Evolutionary conservation across 441 rosid genomes (phyloP), one percentile per base, ranked within the genome.

Genomic region (Erodium texanum): DNA sequence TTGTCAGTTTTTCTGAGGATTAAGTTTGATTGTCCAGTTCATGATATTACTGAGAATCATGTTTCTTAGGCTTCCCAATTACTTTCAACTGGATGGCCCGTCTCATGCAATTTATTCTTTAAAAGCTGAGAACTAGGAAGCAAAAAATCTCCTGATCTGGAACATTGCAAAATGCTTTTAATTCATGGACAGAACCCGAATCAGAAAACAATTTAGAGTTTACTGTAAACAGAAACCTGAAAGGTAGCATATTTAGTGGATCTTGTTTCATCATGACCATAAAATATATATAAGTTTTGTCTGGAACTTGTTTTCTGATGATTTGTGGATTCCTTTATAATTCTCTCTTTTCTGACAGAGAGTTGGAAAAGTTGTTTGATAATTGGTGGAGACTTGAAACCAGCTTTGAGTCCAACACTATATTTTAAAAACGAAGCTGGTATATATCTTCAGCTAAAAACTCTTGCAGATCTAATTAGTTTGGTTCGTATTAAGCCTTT

Each of bases 321-420:
- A 70, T 54, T 54, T 19, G 2, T 19, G 24, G 24, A 22, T 16
- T 45, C 45, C 32, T 18, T 24, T 27, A 0, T 22, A 20, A 11
- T 12, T 29, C 34, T 36, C 0, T 24, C 12, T 14, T 1, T 38
- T 36, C 7, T 59, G 59, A 15, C 43, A 43, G 66, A 38, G 50
- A 71, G 43, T 43, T 34, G 69, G 66, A 38, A 54, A 71, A 38
- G 9, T 69, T 18, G 15, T 24, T 59, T 8, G 7, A 19, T 24
- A 50, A 65, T 36, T 71, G 62, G 24, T 23, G 20, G 45, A 48
- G 45, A 70, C 67, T 48, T 52, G 65, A 61, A 65, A 48, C 24
- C 24, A 15, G 18, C 64, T 52, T 52, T 54, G 34, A 64, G 24
- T 56, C 36, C 64, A 34, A 54, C 14, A 65, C 54, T 15, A 38